phyloP scores from a whole-genome alignment of 495 filamentous ascomycete species.

The Tuber brumale region DNA sequence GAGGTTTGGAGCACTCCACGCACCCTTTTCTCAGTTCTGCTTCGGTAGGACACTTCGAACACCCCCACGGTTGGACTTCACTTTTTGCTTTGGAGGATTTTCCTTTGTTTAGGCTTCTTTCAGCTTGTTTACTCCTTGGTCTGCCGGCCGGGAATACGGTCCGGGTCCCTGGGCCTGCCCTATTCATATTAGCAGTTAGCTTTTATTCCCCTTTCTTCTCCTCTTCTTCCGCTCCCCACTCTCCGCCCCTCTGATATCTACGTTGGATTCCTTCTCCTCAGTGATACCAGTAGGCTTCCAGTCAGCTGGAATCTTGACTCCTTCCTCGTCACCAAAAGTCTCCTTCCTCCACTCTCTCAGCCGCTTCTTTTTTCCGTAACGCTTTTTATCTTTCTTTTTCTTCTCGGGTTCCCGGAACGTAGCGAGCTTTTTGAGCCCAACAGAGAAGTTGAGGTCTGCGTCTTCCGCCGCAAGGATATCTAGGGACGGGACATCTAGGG shows the following conservation, averaged over 20 bases:
- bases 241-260: constrained; percentile 17
- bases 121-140: no score
- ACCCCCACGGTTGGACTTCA: no score
- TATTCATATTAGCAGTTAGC: background rate
- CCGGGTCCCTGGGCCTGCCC: no score
- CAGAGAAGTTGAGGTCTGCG: constrained; percentile 78
- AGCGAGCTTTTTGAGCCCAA: constrained; percentile 89
- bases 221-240: constrained; percentile 40
- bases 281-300: constrained; percentile 26
- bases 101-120: no score
- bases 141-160: no score
- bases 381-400: constrained; percentile 80
- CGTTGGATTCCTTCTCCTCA: constrained; percentile 3
- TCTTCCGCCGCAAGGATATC: constrained; percentile 90
- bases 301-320: constrained; percentile 44
- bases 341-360: constrained; percentile 87
- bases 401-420: constrained; percentile 79
- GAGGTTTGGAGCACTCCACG: no score
- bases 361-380: constrained; percentile 82
- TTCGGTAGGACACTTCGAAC: no score
- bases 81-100: no score
- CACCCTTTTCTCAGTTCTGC: no score
- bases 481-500: no score
- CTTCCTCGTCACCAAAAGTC: constrained; percentile 72
- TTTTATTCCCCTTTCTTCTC: constrained; percentile 40